Conservation (phyloP, 2,329 filamentous ascomycete species). For the Penicillium crustosum region DNA sequence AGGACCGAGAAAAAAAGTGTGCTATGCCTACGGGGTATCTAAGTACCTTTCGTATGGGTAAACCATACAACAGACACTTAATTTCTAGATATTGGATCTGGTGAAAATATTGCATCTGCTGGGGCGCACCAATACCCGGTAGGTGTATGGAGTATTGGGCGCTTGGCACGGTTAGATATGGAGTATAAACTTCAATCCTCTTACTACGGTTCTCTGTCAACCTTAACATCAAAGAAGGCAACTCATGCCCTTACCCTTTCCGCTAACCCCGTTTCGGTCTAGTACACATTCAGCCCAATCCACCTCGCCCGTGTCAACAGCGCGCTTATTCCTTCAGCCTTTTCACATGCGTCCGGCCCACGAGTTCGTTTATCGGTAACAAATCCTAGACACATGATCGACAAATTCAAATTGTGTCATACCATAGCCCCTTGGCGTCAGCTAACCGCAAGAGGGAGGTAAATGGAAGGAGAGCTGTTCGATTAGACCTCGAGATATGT, state of each 20-base stretch:
- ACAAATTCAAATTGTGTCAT: background rate
- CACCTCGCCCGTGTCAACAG: background rate
- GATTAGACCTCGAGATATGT: background rate
- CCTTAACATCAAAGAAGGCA: background rate
- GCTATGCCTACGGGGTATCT: too few relatives aligned
- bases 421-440: background rate
- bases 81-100: too few relatives aligned
- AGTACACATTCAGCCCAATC: background rate
- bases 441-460: background rate
- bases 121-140: too few relatives aligned
- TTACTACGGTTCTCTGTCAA: background rate
- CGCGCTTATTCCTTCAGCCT: background rate
- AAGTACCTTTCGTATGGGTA: too few relatives aligned
- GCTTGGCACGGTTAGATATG: too few relatives aligned
- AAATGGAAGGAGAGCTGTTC: background rate
- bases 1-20: too few relatives aligned
- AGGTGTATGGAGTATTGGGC: too few relatives aligned
- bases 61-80: too few relatives aligned
- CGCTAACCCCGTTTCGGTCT: background rate
- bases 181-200: background rate
- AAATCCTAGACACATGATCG: background rate
- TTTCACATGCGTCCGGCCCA: background rate
- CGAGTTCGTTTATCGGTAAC: background rate
- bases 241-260: background rate
- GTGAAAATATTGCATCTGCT: too few relatives aligned